A percentile compares a stretch with the other conserved stretches of the same genome.
phyloP scores from a whole-genome alignment of 306 rosid genomes.

The Quercus rubra region DNA sequence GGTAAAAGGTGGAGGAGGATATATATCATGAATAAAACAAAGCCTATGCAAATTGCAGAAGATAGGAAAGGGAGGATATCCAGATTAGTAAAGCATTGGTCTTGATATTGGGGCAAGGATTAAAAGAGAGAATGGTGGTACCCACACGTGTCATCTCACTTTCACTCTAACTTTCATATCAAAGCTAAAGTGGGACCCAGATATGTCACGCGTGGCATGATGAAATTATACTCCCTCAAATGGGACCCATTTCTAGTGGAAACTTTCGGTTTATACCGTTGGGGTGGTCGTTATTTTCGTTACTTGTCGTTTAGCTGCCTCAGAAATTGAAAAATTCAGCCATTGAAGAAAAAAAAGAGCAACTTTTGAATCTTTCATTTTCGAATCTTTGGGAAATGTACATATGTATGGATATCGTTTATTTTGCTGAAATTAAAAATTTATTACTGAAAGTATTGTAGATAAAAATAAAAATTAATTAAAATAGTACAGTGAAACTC shows the following conservation, averaged over 20 bases:
- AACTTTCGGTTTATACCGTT: conserved; percentile 27
- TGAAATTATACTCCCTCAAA: background rate
- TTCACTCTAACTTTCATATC: background rate
- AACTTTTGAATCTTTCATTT: background rate
- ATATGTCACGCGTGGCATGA: background rate
- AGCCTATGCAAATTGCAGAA: background rate
- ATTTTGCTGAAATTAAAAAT: no score
- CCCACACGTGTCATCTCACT: background rate
- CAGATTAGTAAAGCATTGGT: background rate
- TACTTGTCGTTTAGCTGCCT: conserved; percentile 13
- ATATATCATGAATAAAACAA: background rate
- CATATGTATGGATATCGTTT: rapidly evolving
- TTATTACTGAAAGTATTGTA: no score
- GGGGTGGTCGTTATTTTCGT: conserved; percentile 35
- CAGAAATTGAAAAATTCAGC: background rate
- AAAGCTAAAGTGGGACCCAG: background rate
- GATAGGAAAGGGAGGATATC: background rate
- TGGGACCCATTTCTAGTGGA: conserved; percentile 33
- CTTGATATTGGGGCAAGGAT: background rate
- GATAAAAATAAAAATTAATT: no score
- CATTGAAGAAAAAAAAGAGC: background rate
- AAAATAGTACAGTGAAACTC: rapidly evolving
- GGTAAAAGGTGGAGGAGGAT: background rate
- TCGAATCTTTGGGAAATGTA: no score
- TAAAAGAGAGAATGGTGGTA: background rate